Percentiles rank a stretch among this genome's conserved stretches.
phyloP scores from a whole-genome alignment of 2,329 filamentous ascomycete species.

The Furcasterigmium sp. region DNA sequence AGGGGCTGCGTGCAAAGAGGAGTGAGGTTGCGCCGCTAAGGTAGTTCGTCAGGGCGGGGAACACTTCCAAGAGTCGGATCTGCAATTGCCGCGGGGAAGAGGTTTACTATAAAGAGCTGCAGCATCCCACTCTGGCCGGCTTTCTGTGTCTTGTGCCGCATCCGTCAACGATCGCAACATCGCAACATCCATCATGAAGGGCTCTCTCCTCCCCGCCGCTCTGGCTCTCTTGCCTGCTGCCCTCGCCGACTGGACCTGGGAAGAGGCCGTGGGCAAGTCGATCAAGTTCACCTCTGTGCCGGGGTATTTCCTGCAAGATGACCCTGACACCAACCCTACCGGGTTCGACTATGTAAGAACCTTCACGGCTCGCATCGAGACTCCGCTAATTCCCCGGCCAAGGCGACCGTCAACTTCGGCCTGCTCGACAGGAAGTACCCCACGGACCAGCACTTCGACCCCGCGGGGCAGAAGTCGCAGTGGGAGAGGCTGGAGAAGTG shows the following conservation, averaged over 20 bases:
- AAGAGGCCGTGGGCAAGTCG: conserved; percentile 27
- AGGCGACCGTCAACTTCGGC: conserved; percentile 60
- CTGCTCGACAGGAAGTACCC: conserved; percentile 58
- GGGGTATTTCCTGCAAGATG: conserved; percentile 62
- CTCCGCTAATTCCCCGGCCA: conserved; percentile 3
- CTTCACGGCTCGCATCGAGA: neutral
- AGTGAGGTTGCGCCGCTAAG: too few species aligned
- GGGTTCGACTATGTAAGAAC: conserved; percentile 59
- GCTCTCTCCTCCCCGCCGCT: conserved; percentile 19
- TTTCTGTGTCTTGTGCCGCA: too few species aligned
- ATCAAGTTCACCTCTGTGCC: conserved; percentile 56
- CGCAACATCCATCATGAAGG: conserved; percentile 22
- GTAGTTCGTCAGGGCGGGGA: too few species aligned
- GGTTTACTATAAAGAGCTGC: too few species aligned
- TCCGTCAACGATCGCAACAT: too few species aligned
- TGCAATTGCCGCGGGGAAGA: too few species aligned
- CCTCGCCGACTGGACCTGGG: conserved; percentile 20
- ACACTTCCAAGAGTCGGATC: too few species aligned
- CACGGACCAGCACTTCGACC: conserved; percentile 39
- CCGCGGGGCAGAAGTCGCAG: conserved; percentile 41
- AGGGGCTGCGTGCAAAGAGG: too few species aligned
- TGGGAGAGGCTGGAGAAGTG: conserved; percentile 62
- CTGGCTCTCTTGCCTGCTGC: conserved; percentile 20
- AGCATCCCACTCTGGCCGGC: too few species aligned
- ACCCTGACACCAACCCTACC: conserved; percentile 45